Evolutionary conservation across 2,329 filamentous ascomycete species (phyloP).

Genomic region (Coniochaeta ligniaria): DNA sequence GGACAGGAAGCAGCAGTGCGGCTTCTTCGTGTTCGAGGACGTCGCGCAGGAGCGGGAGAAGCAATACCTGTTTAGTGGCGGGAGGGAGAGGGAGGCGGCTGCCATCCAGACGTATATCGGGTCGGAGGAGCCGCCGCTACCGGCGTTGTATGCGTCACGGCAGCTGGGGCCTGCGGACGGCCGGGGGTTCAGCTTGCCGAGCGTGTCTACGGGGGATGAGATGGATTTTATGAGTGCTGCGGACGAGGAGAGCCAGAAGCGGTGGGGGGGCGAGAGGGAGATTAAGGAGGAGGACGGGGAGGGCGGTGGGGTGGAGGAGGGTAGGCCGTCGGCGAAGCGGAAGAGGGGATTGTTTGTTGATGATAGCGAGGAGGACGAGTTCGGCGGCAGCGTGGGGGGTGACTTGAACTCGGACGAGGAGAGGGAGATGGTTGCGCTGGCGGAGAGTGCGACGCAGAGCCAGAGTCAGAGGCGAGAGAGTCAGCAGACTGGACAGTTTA

Average conservation of each 20-base stretch:
- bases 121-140: constrained; percentile 1
- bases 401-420: constrained; percentile 30
- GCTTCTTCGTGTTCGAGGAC: constrained; percentile 39
- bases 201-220: constrained; percentile 2
- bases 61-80: constrained; percentile 6
- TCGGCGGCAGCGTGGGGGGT: neutral
- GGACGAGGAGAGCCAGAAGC: constrained; percentile 2
- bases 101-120: constrained; percentile 8
- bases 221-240: neutral
- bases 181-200: neutral
- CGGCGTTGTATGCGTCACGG: constrained; percentile 10
- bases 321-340: constrained; percentile 16
- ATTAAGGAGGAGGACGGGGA: neutral
- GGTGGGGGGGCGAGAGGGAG: neutral
- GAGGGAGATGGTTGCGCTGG: constrained; percentile 24
- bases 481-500: constrained; percentile 5
- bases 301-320: neutral
- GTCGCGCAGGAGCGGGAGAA: constrained; percentile 24
- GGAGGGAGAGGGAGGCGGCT: neutral
- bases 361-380: constrained; percentile 15
- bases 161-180: neutral
- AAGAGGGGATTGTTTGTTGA: constrained; percentile 15
- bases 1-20: constrained; percentile 23
- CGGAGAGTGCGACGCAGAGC: constrained; percentile 26
- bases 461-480: constrained; percentile 11